A percentile compares a stretch with the other conserved stretches of the same genome.
Conservation (phyloP, 495 filamentous ascomycete genomes). For the Aspergillus incahuasiensis region DNA sequence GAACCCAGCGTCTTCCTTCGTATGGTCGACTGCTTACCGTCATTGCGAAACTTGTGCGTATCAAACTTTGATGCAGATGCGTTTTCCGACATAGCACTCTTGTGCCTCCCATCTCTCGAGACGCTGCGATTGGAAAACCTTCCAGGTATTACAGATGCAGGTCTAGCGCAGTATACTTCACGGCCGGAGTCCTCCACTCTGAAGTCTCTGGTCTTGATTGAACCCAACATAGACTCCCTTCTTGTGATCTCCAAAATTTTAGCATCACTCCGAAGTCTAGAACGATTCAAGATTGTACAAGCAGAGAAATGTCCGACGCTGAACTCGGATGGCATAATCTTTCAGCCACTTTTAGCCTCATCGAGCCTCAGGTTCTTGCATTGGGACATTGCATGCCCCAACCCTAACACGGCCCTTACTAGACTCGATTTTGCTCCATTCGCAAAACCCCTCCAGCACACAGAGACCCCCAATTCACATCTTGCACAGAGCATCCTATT, state of each 20-base stretch:
- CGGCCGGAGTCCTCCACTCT: slow-evolving; percentile 52
- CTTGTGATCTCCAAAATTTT: slow-evolving; percentile 72
- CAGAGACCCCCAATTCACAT: slow-evolving; percentile 58
- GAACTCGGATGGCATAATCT: slow-evolving; percentile 54
- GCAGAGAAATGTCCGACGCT: slow-evolving; percentile 53
- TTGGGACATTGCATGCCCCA: slow-evolving; percentile 69
- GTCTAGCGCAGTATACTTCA: slow-evolving; percentile 68
- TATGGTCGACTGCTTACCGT: slow-evolving; percentile 61
- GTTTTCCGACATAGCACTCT: slow-evolving; percentile 67
- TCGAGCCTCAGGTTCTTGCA: slow-evolving; percentile 62
- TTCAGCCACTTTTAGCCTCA: slow-evolving; percentile 67
- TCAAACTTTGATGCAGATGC: slow-evolving; percentile 66
- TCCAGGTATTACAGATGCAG: slow-evolving; percentile 68
- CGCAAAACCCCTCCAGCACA: slow-evolving; percentile 29
- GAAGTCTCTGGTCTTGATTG: slow-evolving; percentile 57
- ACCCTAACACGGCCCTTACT: slow-evolving; percentile 36
- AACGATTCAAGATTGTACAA: slow-evolving; percentile 68
- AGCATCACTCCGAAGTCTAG: slow-evolving; percentile 56
- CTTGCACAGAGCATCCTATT: slow-evolving; percentile 68
- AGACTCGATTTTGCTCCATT: slow-evolving; percentile 39
- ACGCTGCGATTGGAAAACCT: slow-evolving; percentile 73
- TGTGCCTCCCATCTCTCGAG: slow-evolving; percentile 65
- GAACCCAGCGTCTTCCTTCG: slow-evolving; percentile 65
- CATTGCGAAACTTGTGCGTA: slow-evolving; percentile 67
- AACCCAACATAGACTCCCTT: slow-evolving; percentile 61